A percentile compares a stretch with the other conserved stretches of the same genome.
Conservation (phyloP, 1,139 yeast genomes). For the Debaryomyces coudertii region DNA sequence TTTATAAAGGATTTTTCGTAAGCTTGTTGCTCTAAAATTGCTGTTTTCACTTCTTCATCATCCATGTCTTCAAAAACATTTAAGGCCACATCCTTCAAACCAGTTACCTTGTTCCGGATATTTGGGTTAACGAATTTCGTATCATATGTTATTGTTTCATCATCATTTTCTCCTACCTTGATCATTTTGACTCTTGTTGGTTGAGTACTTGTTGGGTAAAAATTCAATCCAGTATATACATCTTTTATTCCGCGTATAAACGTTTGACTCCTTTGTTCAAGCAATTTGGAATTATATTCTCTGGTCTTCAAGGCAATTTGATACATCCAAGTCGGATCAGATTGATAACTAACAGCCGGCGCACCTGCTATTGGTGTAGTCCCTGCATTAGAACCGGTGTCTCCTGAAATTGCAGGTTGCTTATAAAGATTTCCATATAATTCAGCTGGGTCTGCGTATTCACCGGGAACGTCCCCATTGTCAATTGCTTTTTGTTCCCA, state of each 20-base stretch:
- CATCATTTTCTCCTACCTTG: slow-evolving; percentile 21
- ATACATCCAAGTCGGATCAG: slow-evolving; percentile 83
- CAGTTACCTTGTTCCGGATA: slow-evolving; percentile 55
- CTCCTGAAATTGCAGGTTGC: slow-evolving; percentile 22
- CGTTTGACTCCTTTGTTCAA: slow-evolving; percentile 60
- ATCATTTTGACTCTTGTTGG: slow-evolving; percentile 48
- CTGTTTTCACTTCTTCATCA: slow-evolving; percentile 59
- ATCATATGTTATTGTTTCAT: slow-evolving; percentile 44
- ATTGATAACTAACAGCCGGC: slow-evolving; percentile 47
- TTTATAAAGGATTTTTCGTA: slow-evolving; percentile 41
- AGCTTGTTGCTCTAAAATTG: slow-evolving; percentile 66
- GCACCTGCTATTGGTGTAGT: slow-evolving; percentile 44
- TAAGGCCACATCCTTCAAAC: slow-evolving; percentile 59
- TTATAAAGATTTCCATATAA: slow-evolving; percentile 25
- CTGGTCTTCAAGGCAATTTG: slow-evolving; percentile 81
- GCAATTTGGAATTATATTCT: slow-evolving; percentile 64
- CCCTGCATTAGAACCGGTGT: slow-evolving; percentile 22
- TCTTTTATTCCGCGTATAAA: slow-evolving; percentile 69
- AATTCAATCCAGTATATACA: slow-evolving; percentile 77
- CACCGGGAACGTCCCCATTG: slow-evolving; percentile 77
- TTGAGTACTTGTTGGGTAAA: slow-evolving; percentile 77
- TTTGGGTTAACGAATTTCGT: slow-evolving; percentile 54
- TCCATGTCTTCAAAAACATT: slow-evolving; percentile 57
- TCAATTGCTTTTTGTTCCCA: slow-evolving; percentile 75
- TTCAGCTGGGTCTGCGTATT: slow-evolving; percentile 77